These are phyloP conservation scores for Blepharisma undulans DNA, from an alignment of 169 alveolate genomes.

Conservation along the genomic window DNA sequence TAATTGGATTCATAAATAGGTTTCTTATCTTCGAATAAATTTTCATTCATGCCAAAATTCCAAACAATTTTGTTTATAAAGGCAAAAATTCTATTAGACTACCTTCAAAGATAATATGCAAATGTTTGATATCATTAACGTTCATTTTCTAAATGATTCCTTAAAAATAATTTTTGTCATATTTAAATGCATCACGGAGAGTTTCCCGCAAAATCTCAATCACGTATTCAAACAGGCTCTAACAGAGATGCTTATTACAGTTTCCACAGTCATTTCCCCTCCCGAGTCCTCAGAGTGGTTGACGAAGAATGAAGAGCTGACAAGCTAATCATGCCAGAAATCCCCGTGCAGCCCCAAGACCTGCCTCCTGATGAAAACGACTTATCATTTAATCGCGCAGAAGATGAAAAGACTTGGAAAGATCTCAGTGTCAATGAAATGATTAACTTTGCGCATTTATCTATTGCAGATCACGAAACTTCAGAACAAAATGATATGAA, in stretches of 20 bases:
- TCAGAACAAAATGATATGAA: constrained; percentile 21
- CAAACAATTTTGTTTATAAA: no score
- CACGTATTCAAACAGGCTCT: not conserved
- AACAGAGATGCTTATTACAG: not conserved
- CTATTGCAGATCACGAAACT: not conserved
- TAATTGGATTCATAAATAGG: not conserved
- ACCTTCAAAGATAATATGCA: no score
- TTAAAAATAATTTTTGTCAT: not conserved
- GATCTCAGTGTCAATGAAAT: constrained; percentile 12
- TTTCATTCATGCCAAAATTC: not conserved
- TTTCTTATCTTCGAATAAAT: not conserved
- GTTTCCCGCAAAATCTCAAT: not conserved
- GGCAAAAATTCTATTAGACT: no score
- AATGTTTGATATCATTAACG: no score
- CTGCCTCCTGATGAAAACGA: constrained; percentile 22
- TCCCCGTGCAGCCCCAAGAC: not conserved
- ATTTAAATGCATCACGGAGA: not conserved
- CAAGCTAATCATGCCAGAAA: constrained; percentile 11
- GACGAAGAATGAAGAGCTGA: constrained; percentile 4
- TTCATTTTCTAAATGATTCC: no score
- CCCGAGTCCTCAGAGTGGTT: constrained; percentile 8
- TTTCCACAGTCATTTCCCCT: not conserved
- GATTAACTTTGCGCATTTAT: not conserved
- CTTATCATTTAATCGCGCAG: not conserved
- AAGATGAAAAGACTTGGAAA: constrained; percentile 5